These are phyloP conservation scores for Gamarada debralockiae DNA, from an alignment of 495 filamentous ascomycete species.

Conservation along the genomic window DNA sequence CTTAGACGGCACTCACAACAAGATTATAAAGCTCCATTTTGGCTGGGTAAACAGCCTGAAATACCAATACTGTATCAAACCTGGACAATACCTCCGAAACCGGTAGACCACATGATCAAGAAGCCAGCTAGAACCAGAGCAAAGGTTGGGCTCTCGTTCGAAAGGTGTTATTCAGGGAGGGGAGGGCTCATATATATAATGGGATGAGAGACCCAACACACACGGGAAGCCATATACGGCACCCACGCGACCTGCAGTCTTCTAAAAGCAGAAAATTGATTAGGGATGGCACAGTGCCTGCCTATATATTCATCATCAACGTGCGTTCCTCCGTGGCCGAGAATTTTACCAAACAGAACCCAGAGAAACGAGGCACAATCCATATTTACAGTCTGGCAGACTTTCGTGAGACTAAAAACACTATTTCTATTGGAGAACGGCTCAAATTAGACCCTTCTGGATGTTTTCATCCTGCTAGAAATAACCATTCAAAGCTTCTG, in stretches of 20 bases:
- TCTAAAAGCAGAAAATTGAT: conserved; percentile 17
- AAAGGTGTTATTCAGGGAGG: conserved; percentile 15
- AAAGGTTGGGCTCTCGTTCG: conserved; percentile 12
- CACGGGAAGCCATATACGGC: conserved; percentile 13
- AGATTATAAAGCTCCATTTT: conserved; percentile 13
- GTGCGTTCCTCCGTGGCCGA: conserved; percentile 15
- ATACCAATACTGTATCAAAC: conserved; percentile 15
- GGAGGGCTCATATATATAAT: conserved; percentile 20
- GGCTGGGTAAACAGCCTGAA: conserved; percentile 12
- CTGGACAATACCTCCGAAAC: conserved; percentile 13
- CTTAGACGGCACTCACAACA: conserved; percentile 13
- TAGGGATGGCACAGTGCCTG: conserved; percentile 12
- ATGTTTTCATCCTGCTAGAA: conserved; percentile 10
- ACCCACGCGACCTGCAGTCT: conserved; percentile 16
- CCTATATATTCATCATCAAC: conserved; percentile 15
- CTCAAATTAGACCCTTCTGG: conserved; percentile 12
- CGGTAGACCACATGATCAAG: conserved; percentile 12
- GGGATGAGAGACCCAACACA: conserved; percentile 6
- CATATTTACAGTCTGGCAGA: conserved; percentile 17
- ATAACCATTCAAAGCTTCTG: conserved; percentile 14
- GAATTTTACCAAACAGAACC: conserved; percentile 18
- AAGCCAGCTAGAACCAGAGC: conserved; percentile 11
- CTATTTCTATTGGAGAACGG: conserved; percentile 13
- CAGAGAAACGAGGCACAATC: conserved; percentile 14
- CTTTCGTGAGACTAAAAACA: conserved; percentile 11